Base-by-base conservation (phyloP, 257 asterid species). In the Salvia splendens region DNA sequence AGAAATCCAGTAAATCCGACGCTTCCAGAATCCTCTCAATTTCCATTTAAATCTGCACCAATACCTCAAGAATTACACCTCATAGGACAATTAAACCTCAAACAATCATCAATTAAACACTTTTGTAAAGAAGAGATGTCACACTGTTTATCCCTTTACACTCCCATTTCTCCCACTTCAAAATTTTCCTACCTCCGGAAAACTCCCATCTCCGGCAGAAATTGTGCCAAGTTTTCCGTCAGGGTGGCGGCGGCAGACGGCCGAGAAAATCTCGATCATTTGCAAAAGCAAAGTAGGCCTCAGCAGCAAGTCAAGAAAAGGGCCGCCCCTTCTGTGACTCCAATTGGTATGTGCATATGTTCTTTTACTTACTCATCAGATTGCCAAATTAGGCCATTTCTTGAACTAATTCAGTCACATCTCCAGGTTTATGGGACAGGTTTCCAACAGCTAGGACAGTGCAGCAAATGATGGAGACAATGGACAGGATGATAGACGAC, bases 401-500 rank as follows among this genome's bases (percentile, higher is more conserved):
- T 38, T 46, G 16, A 46, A 16, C 52, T 47, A 47, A 47, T 5
- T 47, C 16, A 1, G 5, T 0, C 53, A 47, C 14, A 16, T 47
- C 1, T 38, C 2, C 12, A 54, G 96, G 95, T 36, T 42, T 83
- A 35, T 82, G 91, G 92, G 96, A 87, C 73, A 83, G 89, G 75
- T 87, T 81, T 49, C 95, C 95, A 11, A 80, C 86, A 4, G 89
- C 95, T 8, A 85, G 83, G 42, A 89, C 96, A 56, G 84, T 89
- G 71, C 90, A 89, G 46, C 92, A 89, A 51, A 87, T 89, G 96
- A 75, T 89, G 85, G 96, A 86, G 4, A 83, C 95, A 30, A 89
- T 89, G 96, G 92, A 89, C 5, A 82, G 85, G 11, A 14, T 89
- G 33, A 73, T 85, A 76, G 96, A 87, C 12, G 95, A 83, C 47